Evolutionary conservation across 495 filamentous ascomycete species (phyloP).

Genomic region (Annulohypoxylon nitens): DNA sequence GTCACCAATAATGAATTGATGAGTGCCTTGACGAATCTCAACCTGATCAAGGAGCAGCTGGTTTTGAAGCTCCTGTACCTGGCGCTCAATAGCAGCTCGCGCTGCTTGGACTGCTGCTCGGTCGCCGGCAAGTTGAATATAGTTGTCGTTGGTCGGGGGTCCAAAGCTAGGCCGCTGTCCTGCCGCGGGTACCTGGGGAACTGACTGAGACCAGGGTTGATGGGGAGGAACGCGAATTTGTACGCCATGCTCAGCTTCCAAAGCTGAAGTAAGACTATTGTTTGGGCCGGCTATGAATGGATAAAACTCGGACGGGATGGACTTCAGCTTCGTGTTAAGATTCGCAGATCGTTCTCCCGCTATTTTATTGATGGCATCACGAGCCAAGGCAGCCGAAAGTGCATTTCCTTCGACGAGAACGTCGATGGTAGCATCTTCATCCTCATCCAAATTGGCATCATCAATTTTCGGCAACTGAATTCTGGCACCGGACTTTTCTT

Average conservation of each 20-base stretch:
- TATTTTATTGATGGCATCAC: constrained; percentile 83
- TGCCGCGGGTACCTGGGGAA: constrained; percentile 72
- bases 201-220: constrained; percentile 76
- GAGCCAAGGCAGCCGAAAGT: constrained; percentile 82
- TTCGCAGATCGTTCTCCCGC: constrained; percentile 86
- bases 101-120: constrained; percentile 84
- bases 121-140: constrained; percentile 89
- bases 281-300: constrained; percentile 93
- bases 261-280: constrained; percentile 71
- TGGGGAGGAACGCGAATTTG: constrained; percentile 85
- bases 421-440: constrained; percentile 85
- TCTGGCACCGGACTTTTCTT: constrained; percentile 84
- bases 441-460: constrained; percentile 67
- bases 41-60: constrained; percentile 78
- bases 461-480: constrained; percentile 89
- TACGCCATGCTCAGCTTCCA: constrained; percentile 74
- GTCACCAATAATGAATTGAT: constrained; percentile 92
- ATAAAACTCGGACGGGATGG: constrained; percentile 91
- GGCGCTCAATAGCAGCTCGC: constrained; percentile 80
- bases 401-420: constrained; percentile 92
- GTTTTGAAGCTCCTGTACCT: constrained; percentile 76
- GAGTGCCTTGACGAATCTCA: constrained; percentile 79
- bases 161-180: constrained; percentile 75
- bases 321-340: constrained; percentile 79
- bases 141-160: constrained; percentile 71